Evolutionary conservation across 225 moss, liverwort and hornwort genomes (phyloP).

Genomic region (Asterella californica): DNA sequence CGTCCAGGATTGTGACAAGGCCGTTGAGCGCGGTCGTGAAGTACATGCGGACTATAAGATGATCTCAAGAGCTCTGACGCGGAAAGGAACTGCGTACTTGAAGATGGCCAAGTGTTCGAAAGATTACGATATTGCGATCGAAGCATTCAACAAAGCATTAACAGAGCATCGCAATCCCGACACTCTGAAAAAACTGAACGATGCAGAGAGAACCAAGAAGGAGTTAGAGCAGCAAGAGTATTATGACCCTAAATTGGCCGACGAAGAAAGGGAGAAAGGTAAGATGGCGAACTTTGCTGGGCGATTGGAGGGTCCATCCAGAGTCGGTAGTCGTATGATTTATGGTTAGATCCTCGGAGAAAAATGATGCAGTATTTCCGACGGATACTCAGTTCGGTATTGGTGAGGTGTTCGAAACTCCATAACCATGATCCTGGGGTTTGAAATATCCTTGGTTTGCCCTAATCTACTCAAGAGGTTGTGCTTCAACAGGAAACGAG

Average conservation of each 20-base stretch:
- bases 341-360: neutral
- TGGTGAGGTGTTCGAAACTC: neutral
- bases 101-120: constrained; percentile 78
- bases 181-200: constrained; percentile 88
- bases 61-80: constrained; percentile 83
- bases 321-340: neutral
- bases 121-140: constrained; percentile 77
- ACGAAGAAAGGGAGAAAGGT: constrained; percentile 89
- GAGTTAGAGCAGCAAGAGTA: constrained; percentile 92
- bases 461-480: neutral
- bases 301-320: neutral
- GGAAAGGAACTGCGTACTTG: constrained; percentile 87
- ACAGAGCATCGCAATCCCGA: constrained; percentile 98
- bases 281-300: neutral
- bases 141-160: constrained; percentile 85
- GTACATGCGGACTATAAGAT: constrained; percentile 82
- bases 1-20: constrained; percentile 74
- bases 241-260: constrained; percentile 66
- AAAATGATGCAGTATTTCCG: neutral
- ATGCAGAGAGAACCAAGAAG: constrained; percentile 83
- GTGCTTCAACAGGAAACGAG: constrained; percentile 63
- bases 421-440: neutral
- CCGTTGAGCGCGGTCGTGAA: constrained; percentile 82
- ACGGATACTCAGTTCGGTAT: neutral
- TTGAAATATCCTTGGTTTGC: neutral